Percentiles rank a stretch among this genome's conserved stretches.
Conservation (phyloP, 441 rosid species). For the Hypseocharis bilobata region DNA sequence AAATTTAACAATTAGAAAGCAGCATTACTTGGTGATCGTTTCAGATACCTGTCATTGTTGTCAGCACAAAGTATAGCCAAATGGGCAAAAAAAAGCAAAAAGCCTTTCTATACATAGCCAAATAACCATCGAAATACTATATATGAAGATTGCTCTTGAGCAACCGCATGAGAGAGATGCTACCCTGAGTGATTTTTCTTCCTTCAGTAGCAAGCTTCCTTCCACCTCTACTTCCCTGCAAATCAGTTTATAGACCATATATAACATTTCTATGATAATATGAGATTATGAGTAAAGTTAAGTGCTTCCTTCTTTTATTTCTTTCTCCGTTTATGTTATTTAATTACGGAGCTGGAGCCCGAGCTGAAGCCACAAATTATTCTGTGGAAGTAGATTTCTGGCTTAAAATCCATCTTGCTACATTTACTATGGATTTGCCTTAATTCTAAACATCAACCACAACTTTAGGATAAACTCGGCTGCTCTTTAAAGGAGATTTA, state of each 20-base stretch:
- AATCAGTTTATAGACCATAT: not conserved
- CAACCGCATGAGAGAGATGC: constrained; percentile 48
- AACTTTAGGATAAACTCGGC: not conserved
- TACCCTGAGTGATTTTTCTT: constrained; percentile 58
- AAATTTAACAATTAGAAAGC: no score
- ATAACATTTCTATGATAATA: not conserved
- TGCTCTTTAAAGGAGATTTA: not conserved
- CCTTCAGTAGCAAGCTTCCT: constrained; percentile 34
- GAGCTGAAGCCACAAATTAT: not conserved
- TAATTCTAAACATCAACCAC: not conserved
- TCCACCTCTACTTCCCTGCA: constrained; percentile 54
- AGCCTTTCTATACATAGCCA: not conserved
- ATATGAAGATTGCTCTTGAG: constrained; percentile 48
- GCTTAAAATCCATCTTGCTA: not conserved
- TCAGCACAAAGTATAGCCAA: no score
- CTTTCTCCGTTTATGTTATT: not conserved
- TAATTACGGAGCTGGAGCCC: not conserved
- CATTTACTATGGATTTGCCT: no score
- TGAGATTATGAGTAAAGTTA: not conserved
- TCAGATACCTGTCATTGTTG: no score
- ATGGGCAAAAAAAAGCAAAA: not conserved
- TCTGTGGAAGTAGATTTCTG: not conserved
- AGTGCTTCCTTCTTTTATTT: not conserved
- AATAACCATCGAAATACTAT: constrained; percentile 16
- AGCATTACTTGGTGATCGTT: no score